These are phyloP conservation scores for Pseudonitzschia delicatissima DNA, from an alignment of 108 stramenopile genomes.

Conservation along the genomic window DNA sequence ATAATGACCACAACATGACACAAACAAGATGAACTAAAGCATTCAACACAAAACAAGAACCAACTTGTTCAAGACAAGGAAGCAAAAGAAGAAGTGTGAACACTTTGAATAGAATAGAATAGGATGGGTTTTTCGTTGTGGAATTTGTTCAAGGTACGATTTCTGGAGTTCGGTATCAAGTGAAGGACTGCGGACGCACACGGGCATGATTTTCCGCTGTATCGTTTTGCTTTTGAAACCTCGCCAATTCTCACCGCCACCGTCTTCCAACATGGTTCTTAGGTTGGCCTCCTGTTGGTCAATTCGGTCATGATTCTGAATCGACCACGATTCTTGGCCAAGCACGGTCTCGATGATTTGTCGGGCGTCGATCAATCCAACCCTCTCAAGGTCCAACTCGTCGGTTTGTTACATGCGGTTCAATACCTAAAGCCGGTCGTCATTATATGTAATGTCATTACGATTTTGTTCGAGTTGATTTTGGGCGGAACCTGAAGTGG, in stretches of 20 bases:
- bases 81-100: no score
- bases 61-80: no score
- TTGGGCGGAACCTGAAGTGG: constrained; percentile 52
- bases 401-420: constrained; percentile 75
- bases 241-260: neutral
- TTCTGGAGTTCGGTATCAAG: neutral
- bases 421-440: constrained; percentile 84
- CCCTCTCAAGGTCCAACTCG: constrained; percentile 67
- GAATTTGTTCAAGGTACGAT: constrained; percentile 85
- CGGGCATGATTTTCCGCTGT: neutral
- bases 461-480: constrained; percentile 82
- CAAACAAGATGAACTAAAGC: neutral
- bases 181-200: neutral
- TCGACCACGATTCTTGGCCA: constrained; percentile 75
- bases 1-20: neutral
- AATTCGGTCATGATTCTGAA: constrained; percentile 79
- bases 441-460: constrained; percentile 68
- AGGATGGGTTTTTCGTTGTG: constrained; percentile 85
- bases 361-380: constrained; percentile 38
- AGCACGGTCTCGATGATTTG: constrained; percentile 77
- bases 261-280: neutral
- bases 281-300: constrained; percentile 77
- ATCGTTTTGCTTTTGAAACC: neutral
- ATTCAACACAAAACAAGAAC: no score
- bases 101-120: neutral